Evolutionary conservation across 139 green algal genomes (phyloP).

Genomic region (Closterium sp.): DNA sequence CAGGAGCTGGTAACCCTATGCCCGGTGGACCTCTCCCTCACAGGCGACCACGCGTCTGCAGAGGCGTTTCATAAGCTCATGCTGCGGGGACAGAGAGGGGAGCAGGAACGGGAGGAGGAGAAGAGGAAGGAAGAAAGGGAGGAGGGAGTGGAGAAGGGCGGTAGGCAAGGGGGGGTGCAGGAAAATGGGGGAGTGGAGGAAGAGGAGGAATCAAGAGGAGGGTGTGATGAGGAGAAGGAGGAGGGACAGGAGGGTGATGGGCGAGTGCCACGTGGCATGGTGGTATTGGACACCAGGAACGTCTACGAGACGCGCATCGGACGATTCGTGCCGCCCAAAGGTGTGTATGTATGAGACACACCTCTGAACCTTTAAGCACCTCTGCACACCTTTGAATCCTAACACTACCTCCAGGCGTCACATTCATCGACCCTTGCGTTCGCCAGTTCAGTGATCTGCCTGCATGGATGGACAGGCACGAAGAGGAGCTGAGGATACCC

Average conservation of each 20-base stretch:
- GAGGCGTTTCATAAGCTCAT: too few relatives aligned
- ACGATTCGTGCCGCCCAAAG: constrained; percentile 41
- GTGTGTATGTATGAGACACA: too few relatives aligned
- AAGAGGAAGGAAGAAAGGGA: not conserved
- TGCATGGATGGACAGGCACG: too few relatives aligned
- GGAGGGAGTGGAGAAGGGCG: not conserved
- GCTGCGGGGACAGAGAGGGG: not conserved
- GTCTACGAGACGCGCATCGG: constrained; percentile 77
- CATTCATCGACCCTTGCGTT: too few relatives aligned
- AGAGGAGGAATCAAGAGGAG: not conserved
- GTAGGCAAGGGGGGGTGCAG: too few relatives aligned
- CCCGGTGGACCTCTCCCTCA: not conserved
- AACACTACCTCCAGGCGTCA: too few relatives aligned
- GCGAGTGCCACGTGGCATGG: constrained; percentile 11
- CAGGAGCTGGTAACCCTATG: not conserved
- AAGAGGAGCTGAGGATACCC: not conserved
- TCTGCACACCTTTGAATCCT: too few relatives aligned
- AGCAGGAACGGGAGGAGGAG: not conserved
- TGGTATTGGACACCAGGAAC: constrained; percentile 78
- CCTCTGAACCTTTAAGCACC: too few relatives aligned
- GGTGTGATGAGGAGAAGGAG: not conserved
- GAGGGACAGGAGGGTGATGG: not conserved
- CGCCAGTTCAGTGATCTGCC: too few relatives aligned
- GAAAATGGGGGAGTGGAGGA: not conserved
- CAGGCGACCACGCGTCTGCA: not conserved